Conservation (phyloP, 768 basidiomycete species). For the Rhodotorula sphaerocarpa region DNA sequence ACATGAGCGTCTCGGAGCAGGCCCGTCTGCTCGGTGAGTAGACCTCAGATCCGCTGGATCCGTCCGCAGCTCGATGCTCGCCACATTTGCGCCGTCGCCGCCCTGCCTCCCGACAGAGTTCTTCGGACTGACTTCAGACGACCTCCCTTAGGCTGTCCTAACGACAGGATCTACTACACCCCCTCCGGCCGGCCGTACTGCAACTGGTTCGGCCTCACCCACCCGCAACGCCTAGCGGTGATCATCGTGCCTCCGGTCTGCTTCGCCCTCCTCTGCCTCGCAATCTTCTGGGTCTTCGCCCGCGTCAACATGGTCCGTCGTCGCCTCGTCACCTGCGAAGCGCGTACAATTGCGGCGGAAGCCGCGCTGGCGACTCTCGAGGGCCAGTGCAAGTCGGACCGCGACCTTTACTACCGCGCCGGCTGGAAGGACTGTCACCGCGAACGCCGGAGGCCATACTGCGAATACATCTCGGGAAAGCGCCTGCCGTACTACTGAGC, state of each 20-base stretch:
- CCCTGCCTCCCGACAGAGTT: not conserved
- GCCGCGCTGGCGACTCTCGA: not conserved
- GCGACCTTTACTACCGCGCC: not conserved
- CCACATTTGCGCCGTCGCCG: too few species aligned
- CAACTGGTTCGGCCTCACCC: not conserved
- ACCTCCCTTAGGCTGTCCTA: not conserved
- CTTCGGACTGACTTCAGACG: not conserved
- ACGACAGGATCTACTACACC: not conserved
- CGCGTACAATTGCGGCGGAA: not conserved
- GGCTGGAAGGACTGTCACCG: not conserved
- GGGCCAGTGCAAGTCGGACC: not conserved
- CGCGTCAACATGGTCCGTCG: not conserved
- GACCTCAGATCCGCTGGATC: too few species aligned
- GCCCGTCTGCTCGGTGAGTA: too few species aligned
- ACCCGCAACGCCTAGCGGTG: not conserved
- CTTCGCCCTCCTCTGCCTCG: not conserved
- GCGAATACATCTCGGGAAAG: too few species aligned
- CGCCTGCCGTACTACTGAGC: too few species aligned
- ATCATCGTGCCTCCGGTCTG: not conserved
- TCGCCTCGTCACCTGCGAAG: slow-evolving; percentile 1
- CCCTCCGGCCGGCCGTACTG: too few species aligned
- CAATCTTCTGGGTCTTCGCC: not conserved
- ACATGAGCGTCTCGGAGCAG: too few species aligned
- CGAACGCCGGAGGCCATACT: too few species aligned
- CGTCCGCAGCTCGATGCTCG: too few species aligned